Evolutionary conservation across 1,284 basidiomycete species (phyloP).

Genomic region (Trametes sp.): DNA sequence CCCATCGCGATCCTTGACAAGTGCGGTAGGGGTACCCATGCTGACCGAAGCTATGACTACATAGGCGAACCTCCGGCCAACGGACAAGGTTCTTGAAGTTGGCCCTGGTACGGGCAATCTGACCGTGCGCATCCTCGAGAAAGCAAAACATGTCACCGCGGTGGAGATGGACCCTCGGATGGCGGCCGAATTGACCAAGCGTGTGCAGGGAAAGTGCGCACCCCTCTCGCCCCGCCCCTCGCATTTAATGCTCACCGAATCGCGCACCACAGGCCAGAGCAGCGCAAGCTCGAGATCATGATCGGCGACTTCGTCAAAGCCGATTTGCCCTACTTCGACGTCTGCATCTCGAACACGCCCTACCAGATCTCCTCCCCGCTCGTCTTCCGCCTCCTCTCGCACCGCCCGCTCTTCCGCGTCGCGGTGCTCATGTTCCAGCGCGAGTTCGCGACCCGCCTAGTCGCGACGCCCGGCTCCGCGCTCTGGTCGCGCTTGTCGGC

Average conservation of each 20-base stretch:
- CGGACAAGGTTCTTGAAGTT: constrained; percentile 96
- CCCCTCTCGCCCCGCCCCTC: constrained; percentile 11
- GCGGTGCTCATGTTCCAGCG: constrained; percentile 99
- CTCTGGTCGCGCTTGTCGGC: constrained; percentile 96
- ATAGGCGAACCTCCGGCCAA: constrained; percentile 91
- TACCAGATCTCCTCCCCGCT: constrained; percentile 99
- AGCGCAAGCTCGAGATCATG: constrained; percentile 93
- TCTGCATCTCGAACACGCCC: constrained; percentile 98
- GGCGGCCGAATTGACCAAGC: constrained; percentile 97
- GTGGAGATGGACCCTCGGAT: constrained; percentile 99
- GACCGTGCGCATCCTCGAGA: constrained; percentile 93
- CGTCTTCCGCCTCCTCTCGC: constrained; percentile 96
- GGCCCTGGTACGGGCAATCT: constrained; percentile 99
- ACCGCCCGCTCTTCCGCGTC: constrained; percentile 92
- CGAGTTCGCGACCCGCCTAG: constrained; percentile 94
- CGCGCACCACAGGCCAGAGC: constrained; percentile 76
- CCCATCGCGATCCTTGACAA: neutral
- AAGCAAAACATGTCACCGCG: constrained; percentile 91
- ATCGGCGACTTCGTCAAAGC: constrained; percentile 98
- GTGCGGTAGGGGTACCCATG: neutral
- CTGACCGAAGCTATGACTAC: neutral
- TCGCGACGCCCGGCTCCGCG: constrained; percentile 85
- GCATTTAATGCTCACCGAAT: constrained; percentile 11
- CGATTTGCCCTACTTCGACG: constrained; percentile 97
- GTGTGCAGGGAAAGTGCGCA: constrained; percentile 97